Evolutionary conservation across 2,329 filamentous ascomycete species (phyloP), one percentile per base, ranked within the genome.

Genomic region (Neocatenulostroma microsporum): DNA sequence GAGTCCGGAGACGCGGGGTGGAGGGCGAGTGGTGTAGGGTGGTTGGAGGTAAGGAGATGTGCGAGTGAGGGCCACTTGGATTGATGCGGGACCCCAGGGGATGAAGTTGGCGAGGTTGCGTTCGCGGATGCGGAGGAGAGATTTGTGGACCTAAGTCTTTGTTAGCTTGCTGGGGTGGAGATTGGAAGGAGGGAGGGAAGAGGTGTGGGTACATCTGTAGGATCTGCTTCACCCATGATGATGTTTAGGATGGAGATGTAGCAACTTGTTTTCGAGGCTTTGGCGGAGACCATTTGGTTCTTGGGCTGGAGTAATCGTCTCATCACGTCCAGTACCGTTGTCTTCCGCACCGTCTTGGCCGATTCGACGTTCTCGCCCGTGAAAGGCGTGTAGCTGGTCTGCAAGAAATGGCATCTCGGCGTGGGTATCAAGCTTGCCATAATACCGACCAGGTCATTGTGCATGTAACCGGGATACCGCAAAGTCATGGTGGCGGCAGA

Each of bases 211-310:
- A 74, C 85, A 63, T 98, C 93, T 3, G 89, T 96, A 7, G 91
- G 89, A 58, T 98, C 93, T 25, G 93, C 91, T 62, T 98, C 91
- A 55, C 91, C 91, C 69, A 96, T 91, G 53, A 98, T 98, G 54
- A 98, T 94, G 63, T 98, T 96, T 45, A 98, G 72, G 51, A 98
- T 96, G 31, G 87, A 94, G 57, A 98, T 96, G 68, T 98, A 98
- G 69, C 91, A 98, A 66, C 87, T 95, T 68, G 86, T 93, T 69
- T 96, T 96, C 54, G 83, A 84, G 1, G 89, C 88, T 39, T 87
- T 82, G 15, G 91, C 94, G 17, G 88, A 94, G 30, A 98, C 91
- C 91, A 98, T 98, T 59, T 93, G 81, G 64, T 98, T 98, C 72
- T 98, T 98, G 25, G 91, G 91, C 64, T 98, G 93, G 40, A 98